Evolutionary conservation across 2,329 filamentous ascomycete genomes (phyloP).

Genomic region (Botrytis cinerea): DNA sequence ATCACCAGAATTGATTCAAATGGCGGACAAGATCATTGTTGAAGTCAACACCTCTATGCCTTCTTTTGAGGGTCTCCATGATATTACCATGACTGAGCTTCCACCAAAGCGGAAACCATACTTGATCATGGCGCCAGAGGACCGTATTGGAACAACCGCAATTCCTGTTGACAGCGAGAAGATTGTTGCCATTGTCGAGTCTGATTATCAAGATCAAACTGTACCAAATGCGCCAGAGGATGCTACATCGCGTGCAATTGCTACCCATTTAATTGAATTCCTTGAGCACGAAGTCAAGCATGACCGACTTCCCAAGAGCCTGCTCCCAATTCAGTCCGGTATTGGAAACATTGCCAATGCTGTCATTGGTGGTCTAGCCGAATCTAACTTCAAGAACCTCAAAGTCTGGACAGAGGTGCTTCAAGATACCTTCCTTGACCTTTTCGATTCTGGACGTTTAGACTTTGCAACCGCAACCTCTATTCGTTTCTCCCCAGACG

Average conservation of each 20-base stretch:
- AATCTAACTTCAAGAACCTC: slow-evolving; percentile 82
- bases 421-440: slow-evolving; percentile 89
- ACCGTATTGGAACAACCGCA: slow-evolving; percentile 79
- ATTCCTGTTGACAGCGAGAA: slow-evolving; percentile 84
- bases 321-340: slow-evolving; percentile 81
- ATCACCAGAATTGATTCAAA: slow-evolving; percentile 81
- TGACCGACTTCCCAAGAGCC: slow-evolving; percentile 73
- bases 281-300: slow-evolving; percentile 81
- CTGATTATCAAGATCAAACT: slow-evolving; percentile 77
- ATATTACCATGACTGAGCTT: slow-evolving; percentile 86
- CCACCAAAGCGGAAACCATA: slow-evolving; percentile 82
- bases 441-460: slow-evolving; percentile 84
- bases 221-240: slow-evolving; percentile 76
- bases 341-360: slow-evolving; percentile 95
- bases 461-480: slow-evolving; percentile 90
- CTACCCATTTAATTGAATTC: slow-evolving; percentile 78
- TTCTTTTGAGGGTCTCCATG: slow-evolving; percentile 84
- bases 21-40: slow-evolving; percentile 91
- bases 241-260: slow-evolving; percentile 70
- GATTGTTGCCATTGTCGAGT: slow-evolving; percentile 82
- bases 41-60: slow-evolving; percentile 88
- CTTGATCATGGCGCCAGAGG: slow-evolving; percentile 80
- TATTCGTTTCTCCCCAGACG: slow-evolving; percentile 86
- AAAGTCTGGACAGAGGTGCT: slow-evolving; percentile 85
- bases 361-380: slow-evolving; percentile 78